Percentiles rank a stretch among this genome's conserved stretches.
Evolutionary conservation across 1,139 yeast species (phyloP).

Genomic region (Candida sanyaensis): DNA sequence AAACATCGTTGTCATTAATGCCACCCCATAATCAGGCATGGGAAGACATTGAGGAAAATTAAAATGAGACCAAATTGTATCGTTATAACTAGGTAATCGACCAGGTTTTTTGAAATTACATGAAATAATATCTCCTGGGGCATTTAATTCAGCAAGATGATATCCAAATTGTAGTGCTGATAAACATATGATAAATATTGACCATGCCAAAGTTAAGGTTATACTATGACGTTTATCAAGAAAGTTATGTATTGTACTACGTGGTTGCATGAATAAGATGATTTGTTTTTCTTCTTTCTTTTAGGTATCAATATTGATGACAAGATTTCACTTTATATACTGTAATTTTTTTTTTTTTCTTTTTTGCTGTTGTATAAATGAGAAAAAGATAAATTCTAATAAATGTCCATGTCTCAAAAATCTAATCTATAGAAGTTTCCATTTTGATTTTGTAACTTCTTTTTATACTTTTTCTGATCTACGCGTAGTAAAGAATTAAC

Average conservation of each 20-base stretch:
- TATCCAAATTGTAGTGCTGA: constrained; percentile 88
- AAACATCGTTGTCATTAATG: constrained; percentile 37
- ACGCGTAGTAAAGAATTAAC: too few species aligned
- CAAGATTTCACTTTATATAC: too few species aligned
- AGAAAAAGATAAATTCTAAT: too few species aligned
- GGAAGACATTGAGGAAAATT: constrained; percentile 32
- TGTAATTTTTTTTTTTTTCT: too few species aligned
- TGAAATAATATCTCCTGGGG: constrained; percentile 68
- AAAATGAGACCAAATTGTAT: constrained; percentile 28
- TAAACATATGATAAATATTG: constrained; percentile 54
- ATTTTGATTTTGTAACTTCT: too few species aligned
- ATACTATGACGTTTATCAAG: constrained; percentile 21
- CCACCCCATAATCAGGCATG: constrained; percentile 24
- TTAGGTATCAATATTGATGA: too few species aligned
- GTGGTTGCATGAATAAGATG: not conserved
- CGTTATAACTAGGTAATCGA: constrained; percentile 22
- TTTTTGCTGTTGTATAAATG: too few species aligned
- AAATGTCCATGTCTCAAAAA: too few species aligned
- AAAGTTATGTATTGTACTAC: constrained; percentile 6
- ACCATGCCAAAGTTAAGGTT: constrained; percentile 34
- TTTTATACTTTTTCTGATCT: too few species aligned
- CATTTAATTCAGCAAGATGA: constrained; percentile 87
- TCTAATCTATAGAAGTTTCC: too few species aligned
- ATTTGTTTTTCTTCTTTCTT: too few species aligned
- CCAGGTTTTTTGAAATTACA: constrained; percentile 33